A percentile compares a stretch with the other conserved stretches of the same genome.
Evolutionary conservation across 2,329 filamentous ascomycete species (phyloP).

Genomic region (Curvularia sp.): DNA sequence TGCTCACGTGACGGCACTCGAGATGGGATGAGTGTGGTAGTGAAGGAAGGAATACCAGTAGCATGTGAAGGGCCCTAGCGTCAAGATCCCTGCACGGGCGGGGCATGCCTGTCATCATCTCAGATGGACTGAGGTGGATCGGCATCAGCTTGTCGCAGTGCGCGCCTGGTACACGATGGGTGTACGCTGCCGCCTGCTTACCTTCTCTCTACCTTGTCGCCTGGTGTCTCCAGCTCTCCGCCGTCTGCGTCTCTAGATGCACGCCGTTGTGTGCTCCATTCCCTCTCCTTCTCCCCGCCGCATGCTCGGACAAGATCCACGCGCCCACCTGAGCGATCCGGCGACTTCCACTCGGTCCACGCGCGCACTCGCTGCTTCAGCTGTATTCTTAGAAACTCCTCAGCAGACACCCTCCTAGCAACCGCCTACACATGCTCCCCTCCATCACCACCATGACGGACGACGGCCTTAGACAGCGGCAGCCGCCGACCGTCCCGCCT

Average conservation of each 20-base stretch:
- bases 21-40: not conserved
- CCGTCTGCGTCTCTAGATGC: conserved; percentile 11
- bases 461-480: conserved; percentile 43
- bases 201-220: not conserved
- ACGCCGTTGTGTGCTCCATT: conserved; percentile 13
- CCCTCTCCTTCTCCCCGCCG: conserved; percentile 4
- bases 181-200: conserved; percentile 16
- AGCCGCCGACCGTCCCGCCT: conserved; percentile 37
- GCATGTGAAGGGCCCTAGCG: conserved; percentile 14
- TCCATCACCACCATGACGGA: conserved; percentile 34
- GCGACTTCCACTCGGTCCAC: conserved; percentile 15
- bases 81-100: conserved; percentile 17
- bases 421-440: conserved; percentile 7
- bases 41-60: too few relatives aligned
- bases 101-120: conserved; percentile 21
- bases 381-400: conserved; percentile 4
- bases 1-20: conserved; percentile 17
- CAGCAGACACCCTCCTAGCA: not conserved
- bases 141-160: conserved; percentile 21
- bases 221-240: not conserved
- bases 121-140: conserved; percentile 25
- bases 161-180: conserved; percentile 10
- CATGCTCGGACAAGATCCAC: conserved; percentile 16
- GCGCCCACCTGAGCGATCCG: conserved; percentile 23
- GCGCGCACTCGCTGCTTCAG: conserved; percentile 15